These are phyloP conservation scores for Cucurbitaria berberidis DNA, from an alignment of 2,329 filamentous ascomycete species.

Conservation along the genomic window DNA sequence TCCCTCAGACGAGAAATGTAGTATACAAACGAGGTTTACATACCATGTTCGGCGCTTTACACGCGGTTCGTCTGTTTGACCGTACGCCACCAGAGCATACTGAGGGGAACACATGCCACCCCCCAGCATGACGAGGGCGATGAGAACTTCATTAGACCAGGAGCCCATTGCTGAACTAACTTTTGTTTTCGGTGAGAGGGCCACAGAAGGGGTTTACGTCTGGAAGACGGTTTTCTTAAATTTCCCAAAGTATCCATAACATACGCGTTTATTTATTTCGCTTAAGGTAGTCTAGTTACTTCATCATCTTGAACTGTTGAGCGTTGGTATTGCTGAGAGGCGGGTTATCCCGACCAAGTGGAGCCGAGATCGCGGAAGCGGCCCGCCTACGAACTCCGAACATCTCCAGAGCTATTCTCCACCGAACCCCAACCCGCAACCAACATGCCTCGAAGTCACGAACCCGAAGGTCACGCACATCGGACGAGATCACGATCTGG, in stretches of 20 bases:
- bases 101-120: constrained; percentile 1
- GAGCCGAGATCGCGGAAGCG: not conserved
- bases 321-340: no score
- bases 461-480: not conserved
- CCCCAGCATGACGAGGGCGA: constrained; percentile 2
- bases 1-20: not conserved
- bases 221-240: no score
- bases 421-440: constrained; percentile 1
- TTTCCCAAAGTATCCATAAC: no score
- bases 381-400: not conserved
- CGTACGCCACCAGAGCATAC: constrained; percentile 6
- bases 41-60: not conserved
- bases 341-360: not conserved
- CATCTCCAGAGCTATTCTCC: not conserved
- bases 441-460: constrained; percentile 11
- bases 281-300: no score
- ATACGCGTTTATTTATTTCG: no score
- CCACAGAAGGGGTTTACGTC: not conserved
- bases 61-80: not conserved
- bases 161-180: not conserved
- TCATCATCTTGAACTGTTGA: no score
- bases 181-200: not conserved
- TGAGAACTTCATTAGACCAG: constrained; percentile 2
- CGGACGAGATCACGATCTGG: constrained; percentile 35
- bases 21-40: not conserved